A percentile compares a stretch with the other conserved stretches of the same genome.
Evolutionary conservation across 305 asterid species (phyloP).

Genomic region (Solanum aculeatissimum): DNA sequence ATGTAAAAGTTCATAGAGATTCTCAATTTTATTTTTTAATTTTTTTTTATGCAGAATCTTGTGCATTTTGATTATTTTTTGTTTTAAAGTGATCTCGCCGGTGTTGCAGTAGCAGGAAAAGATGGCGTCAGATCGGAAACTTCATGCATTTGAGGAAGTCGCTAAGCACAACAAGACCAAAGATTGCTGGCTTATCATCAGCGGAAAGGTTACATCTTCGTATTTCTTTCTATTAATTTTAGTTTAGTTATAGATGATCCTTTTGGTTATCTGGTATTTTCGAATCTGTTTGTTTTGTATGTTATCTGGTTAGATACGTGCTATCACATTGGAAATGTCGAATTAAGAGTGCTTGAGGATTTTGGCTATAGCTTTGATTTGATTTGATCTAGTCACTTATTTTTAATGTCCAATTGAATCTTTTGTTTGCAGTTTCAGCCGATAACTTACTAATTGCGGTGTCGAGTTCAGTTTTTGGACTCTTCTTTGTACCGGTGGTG

Average conservation of each 20-base stretch:
- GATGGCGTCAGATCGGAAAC: conserved; percentile 8
- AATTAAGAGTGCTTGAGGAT: background rate
- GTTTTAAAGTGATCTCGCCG: background rate
- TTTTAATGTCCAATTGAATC: background rate
- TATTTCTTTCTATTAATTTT: background rate
- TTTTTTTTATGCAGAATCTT: too few relatives aligned
- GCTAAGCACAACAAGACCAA: conserved; percentile 11
- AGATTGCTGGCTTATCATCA: conserved; percentile 20
- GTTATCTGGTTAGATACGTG: background rate
- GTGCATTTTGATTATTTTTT: background rate
- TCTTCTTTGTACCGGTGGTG: background rate
- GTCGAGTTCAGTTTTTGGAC: background rate
- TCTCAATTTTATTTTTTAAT: background rate
- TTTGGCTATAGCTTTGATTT: background rate
- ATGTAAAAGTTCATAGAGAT: background rate
- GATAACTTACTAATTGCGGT: background rate
- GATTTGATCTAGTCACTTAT: background rate
- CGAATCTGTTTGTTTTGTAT: background rate
- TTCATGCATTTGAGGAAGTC: conserved; percentile 7
- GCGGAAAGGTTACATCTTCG: conserved; percentile 4
- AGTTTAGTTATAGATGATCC: background rate
- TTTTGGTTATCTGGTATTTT: background rate
- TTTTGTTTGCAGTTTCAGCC: background rate
- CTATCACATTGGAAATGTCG: background rate
- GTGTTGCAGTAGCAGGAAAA: background rate